These are phyloP conservation scores for Sechiopsis laciniata DNA, from an alignment of 306 rosid genomes.

Conservation along the genomic window DNA sequence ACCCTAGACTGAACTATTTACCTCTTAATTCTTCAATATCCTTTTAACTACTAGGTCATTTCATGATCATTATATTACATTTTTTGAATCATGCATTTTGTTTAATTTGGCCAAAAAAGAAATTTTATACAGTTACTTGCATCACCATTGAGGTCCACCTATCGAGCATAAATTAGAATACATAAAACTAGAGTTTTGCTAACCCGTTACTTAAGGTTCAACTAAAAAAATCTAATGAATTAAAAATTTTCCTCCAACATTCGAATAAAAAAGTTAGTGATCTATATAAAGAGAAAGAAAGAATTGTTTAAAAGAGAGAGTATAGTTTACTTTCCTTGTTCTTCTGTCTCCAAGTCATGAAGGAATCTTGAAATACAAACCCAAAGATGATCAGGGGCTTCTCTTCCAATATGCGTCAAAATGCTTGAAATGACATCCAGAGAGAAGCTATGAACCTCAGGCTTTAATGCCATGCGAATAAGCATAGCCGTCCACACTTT, in stretches of 20 bases:
- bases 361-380: constrained; percentile 60
- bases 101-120: background rate
- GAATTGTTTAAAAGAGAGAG: background rate
- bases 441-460: constrained; percentile 69
- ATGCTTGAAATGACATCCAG: constrained; percentile 57
- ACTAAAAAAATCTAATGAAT: background rate
- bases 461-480: constrained; percentile 57
- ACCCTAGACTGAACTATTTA: no score
- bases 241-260: background rate
- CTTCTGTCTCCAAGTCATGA: constrained; percentile 45
- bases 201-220: background rate
- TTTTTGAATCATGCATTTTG: no score
- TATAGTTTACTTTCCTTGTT: constrained; percentile 18
- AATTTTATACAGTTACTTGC: background rate
- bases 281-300: background rate
- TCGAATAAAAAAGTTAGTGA: background rate
- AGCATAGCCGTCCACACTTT: constrained; percentile 78
- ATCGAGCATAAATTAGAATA: no score
- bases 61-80: no score
- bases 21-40: no score
- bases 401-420: constrained; percentile 41
- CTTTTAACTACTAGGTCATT: no score
- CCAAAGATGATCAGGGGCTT: constrained; percentile 52
- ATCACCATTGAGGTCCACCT: no score
- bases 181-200: background rate